Evolutionary conservation across 352 stramenopile genomes (phyloP), one percentile per base, ranked within the genome.

Genomic region (Phytophthora crassamura): DNA sequence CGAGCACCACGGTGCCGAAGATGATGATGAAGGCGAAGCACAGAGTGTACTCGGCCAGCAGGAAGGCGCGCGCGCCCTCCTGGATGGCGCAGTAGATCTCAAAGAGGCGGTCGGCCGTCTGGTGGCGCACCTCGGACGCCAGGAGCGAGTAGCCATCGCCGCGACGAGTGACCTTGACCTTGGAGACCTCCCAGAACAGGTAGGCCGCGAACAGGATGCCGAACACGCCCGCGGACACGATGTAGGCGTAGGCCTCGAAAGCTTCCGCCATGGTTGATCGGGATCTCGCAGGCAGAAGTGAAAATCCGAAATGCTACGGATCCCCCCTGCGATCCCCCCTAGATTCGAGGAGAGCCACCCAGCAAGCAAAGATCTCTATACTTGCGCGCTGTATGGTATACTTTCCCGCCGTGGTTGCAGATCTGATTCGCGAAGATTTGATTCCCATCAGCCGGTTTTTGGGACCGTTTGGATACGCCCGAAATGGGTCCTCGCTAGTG

Each of bases 31-130:
- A 99, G 60, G 91, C 94, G 60, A 98, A 95, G 82, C 97, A 99
- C 65, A 99, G 95, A 58, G 78, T 96, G 88, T 99, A 99, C 81
- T 99, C 98, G 7, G 98, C 97, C 28, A 91, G 68, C 33, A 99
- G 77, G 82, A 99, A 99, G 18, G 95, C 97, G 51, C 98, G 94
- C n/a, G 98, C 97, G 56, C 98, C 98, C 63, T 98, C 86, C 65
- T 98, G 96, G 81, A 99, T 99, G 38, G 95, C 94, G 59, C 91
- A 89, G 80, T 96, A 98, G 76, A 99, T 95, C 80, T 95, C 87
- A 57, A 88, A 95, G 25, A 95, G 82, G 28, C 87, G 87, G 66
- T 95, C 85, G 10, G 87, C 87, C 38, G 87, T 95, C 63, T 93
- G 85, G 74, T 87, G 82, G 52, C 85, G 87, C 64, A 89, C 73